Evolutionary conservation across 129 eudicot species (phyloP), one percentile per base, ranked within the genome.

Genomic region (Flaveria bidentis): DNA sequence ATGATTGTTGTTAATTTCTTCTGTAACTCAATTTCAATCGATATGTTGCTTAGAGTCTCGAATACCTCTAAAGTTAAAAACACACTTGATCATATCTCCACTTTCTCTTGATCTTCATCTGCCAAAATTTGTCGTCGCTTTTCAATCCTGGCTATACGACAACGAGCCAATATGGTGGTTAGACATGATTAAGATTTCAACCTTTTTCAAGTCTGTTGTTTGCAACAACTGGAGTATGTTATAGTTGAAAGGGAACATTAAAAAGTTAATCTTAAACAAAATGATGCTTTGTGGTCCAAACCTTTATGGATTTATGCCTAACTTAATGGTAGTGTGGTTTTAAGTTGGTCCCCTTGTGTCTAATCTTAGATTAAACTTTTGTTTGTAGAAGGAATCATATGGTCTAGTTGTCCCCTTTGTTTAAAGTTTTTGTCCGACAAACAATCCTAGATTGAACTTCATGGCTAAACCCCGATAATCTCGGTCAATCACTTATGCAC

Each of bases 401-500:
- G 71, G 82, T 80, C 52, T 80, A 75, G 67, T 84, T 84, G 82
- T 79, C 78, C 75, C 70, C 53, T 72, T 78, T 57, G 78, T 79
- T 61, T 58, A 73, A 57, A 76, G 81, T 73, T 72, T 65, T 74
- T 78, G 81, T 78, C 39, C 67, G 85, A 85, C 81, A 64, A 45
- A 66, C 75, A 74, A 65, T 61, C 72, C 73, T 44, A 39, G 76
- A 61, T 78, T 80, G 20, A 73, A 67, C 56, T 58, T 70, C 76
- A 46, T 57, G 49, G 52, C 61, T 58, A 76, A 86, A 73, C 76
- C 56, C 91, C 91, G 82, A 84, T 81, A 84, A 78, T 87, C 47
- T 78, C 91, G 88, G 91, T 64, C 78, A 84, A 84, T 84, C 73
- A 76, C 65, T 75, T 51, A 28, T 78, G 73, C 85, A 81, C 85